These are phyloP conservation scores for Chloris gayana DNA, from an alignment of 176 grass and related monocot genomes.

Conservation along the genomic window DNA sequence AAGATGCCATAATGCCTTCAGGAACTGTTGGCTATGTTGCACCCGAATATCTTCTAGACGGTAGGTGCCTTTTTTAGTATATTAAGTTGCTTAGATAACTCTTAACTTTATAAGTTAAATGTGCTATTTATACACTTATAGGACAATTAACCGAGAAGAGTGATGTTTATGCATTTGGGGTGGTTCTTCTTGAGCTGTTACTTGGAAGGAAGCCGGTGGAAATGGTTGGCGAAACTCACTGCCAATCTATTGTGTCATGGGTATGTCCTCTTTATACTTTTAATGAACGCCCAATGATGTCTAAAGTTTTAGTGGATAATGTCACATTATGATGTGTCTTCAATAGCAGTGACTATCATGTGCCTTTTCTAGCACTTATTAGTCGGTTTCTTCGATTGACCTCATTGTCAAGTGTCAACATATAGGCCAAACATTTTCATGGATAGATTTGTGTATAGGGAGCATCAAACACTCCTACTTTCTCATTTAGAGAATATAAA, in stretches of 20 bases:
- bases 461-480: not conserved
- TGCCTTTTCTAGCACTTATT: not conserved
- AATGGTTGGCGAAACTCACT: constrained; percentile 61
- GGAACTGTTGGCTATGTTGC: constrained; percentile 82
- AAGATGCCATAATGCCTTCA: constrained; percentile 61
- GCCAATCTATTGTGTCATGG: constrained; percentile 81
- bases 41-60: constrained; percentile 77
- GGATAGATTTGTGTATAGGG: not conserved
- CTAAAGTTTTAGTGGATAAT: not conserved
- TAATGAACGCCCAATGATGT: not conserved
- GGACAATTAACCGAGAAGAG: constrained; percentile 87
- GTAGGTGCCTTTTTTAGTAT: constrained; percentile 37
- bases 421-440: not conserved
- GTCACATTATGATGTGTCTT: too few relatives aligned
- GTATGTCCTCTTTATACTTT: constrained; percentile 34
- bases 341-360: too few relatives aligned
- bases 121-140: constrained; percentile 21
- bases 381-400: too few relatives aligned
- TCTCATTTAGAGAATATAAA: not conserved
- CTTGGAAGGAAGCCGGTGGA: constrained; percentile 74
- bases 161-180: constrained; percentile 82
- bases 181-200: constrained; percentile 77
- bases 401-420: too few relatives aligned
- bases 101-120: not conserved
- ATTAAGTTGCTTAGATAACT: constrained; percentile 13